Conservation (phyloP, 139 green algal species). For the Axilococcus clingmanii region DNA sequence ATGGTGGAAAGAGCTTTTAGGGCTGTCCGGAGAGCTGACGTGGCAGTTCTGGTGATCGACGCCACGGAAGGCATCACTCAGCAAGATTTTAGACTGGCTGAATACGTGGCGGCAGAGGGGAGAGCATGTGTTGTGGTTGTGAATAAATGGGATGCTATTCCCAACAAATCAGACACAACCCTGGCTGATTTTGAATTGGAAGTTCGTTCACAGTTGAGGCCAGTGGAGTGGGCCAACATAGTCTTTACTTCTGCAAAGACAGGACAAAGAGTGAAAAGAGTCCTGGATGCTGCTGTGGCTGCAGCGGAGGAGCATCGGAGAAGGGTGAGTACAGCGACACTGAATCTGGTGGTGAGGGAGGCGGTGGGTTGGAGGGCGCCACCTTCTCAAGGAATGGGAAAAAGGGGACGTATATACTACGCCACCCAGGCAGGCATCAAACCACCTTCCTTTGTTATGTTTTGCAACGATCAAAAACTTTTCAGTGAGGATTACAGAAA, state of each 20-base stretch:
- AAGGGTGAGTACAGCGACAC: constrained; percentile 79
- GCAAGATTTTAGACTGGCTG: constrained; percentile 63
- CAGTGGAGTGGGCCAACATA: constrained; percentile 74
- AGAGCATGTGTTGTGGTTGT: constrained; percentile 83
- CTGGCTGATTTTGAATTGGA: constrained; percentile 30
- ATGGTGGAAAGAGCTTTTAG: constrained; percentile 72
- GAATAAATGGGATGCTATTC: constrained; percentile 96
- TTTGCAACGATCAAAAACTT: constrained; percentile 83
- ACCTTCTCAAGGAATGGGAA: constrained; percentile 37
- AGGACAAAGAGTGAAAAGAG: constrained; percentile 57
- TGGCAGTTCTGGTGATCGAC: constrained; percentile 88
- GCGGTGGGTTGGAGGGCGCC: constrained; percentile 64
- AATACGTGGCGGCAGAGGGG: constrained; percentile 62
- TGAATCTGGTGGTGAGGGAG: constrained; percentile 83
- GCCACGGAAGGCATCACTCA: constrained; percentile 56
- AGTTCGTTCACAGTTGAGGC: constrained; percentile 55
- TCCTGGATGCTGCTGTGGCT: constrained; percentile 63
- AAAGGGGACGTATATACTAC: constrained; percentile 83
- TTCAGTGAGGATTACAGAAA: constrained; percentile 84
- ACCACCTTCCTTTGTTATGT: constrained; percentile 95
- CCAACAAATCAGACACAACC: constrained; percentile 39
- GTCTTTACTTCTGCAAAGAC: constrained; percentile 79
- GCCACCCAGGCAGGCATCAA: constrained; percentile 71
- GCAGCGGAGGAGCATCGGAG: constrained; percentile 70
- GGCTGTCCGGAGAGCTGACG: constrained; percentile 76